These are phyloP conservation scores for Talaromyces sp. DNA, from an alignment of 2,329 filamentous ascomycete genomes.

Conservation along the genomic window DNA sequence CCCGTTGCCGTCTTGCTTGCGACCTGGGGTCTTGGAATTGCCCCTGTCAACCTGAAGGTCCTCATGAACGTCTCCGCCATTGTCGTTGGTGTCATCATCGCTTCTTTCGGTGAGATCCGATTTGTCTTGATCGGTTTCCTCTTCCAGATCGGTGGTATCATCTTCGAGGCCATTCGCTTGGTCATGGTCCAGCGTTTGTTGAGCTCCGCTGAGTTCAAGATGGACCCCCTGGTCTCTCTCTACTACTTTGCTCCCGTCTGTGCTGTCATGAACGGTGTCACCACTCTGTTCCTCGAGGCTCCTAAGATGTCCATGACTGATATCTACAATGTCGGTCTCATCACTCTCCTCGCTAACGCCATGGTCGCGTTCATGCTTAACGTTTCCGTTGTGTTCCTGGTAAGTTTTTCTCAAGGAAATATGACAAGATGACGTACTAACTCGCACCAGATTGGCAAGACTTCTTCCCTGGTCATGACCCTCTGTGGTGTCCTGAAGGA, in stretches of 20 bases:
- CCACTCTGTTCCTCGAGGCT: constrained; percentile 64
- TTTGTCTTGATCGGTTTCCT: constrained; percentile 64
- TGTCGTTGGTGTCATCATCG: constrained; percentile 88
- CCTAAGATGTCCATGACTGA: constrained; percentile 61
- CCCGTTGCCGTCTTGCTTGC: constrained; percentile 88
- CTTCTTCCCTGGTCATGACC: constrained; percentile 78
- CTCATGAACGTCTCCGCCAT: constrained; percentile 93
- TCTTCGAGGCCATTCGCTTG: constrained; percentile 74
- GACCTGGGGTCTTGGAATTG: constrained; percentile 80
- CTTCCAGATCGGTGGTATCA: constrained; percentile 67
- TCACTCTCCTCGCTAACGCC: constrained; percentile 67
- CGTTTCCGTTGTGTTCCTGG: constrained; percentile 77
- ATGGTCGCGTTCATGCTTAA: constrained; percentile 73
- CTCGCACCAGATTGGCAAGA: constrained; percentile 68
- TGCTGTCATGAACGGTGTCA: constrained; percentile 69
- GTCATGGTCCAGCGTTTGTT: constrained; percentile 83
- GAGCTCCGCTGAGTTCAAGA: constrained; percentile 71
- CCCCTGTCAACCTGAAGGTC: constrained; percentile 75
- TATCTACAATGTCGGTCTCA: constrained; percentile 59
- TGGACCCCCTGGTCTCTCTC: constrained; percentile 81
- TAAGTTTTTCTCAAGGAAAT: constrained; percentile 41
- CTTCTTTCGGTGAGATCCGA: constrained; percentile 90
- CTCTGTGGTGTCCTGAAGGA: constrained; percentile 83
- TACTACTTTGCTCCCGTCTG: constrained; percentile 89
- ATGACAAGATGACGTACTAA: background rate